Conservation (phyloP, 768 basidiomycete genomes). For the Grammothele lineata region DNA sequence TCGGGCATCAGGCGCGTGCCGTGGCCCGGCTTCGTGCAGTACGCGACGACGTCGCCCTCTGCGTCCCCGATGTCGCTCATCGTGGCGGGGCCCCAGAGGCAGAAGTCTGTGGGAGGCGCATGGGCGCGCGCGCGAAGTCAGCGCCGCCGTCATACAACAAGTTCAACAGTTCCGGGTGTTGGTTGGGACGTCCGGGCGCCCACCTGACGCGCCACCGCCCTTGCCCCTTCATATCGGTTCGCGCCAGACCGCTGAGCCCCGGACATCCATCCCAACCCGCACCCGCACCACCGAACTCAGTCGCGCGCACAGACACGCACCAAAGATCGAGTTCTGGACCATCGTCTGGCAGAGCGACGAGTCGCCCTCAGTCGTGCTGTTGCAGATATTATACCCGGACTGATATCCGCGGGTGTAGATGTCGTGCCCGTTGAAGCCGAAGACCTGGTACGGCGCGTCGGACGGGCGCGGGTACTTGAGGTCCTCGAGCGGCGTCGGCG, state of each 20-base stretch:
- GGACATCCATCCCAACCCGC: too few species aligned
- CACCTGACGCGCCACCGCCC: too few species aligned
- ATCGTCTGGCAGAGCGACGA: constrained; percentile 67
- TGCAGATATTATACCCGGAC: constrained; percentile 63
- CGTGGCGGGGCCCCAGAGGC: constrained; percentile 58
- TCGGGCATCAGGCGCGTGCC: constrained; percentile 74
- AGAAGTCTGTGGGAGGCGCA: too few species aligned
- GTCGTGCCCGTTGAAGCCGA: neutral
- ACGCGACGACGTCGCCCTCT: constrained; percentile 71
- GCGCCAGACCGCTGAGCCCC: too few species aligned
- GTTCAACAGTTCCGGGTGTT: too few species aligned
- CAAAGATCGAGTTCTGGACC: constrained; percentile 10
- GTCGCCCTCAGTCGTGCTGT: constrained; percentile 59
- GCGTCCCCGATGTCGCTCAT: constrained; percentile 57
- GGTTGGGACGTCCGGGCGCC: too few species aligned
- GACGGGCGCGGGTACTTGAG: neutral
- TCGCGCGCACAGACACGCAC: neutral
- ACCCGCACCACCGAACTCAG: too few species aligned
- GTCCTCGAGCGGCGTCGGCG: neutral
- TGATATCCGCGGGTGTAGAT: constrained; percentile 47
- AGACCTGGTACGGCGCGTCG: neutral
- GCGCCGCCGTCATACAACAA: too few species aligned
- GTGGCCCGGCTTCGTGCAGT: constrained; percentile 66
- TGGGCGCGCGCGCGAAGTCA: too few species aligned
- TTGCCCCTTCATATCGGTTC: too few species aligned